Base-by-base conservation (phyloP, 2,329 filamentous ascomycete species). In the Dactylellina cionopaga region DNA sequence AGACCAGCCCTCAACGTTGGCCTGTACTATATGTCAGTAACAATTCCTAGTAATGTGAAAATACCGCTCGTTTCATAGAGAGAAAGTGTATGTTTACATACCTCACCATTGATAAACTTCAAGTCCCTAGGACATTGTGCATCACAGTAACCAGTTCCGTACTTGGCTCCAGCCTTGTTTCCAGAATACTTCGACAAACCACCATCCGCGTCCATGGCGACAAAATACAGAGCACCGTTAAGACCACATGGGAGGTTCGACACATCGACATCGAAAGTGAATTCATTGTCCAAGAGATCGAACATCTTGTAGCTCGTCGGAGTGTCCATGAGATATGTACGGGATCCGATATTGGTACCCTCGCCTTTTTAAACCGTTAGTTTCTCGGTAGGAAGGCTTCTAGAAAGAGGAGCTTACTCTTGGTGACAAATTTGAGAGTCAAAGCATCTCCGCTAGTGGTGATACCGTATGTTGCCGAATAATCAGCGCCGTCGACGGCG, bases 261-360 rank as follows among this genome's bases (percentile, higher is more conserved):
- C 41, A 90, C 85, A 77, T 91, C 89, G n/a, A 90, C 88, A 62
- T 90, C 88, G 72, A 91, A 90, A 55, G 87, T 88, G 80, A 91
- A 87, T 79, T 91, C 89, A 76, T 88, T 85, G 80, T 87, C 87
- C 55, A 87, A 82, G 69, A 91, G 83, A 71, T 86, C 83, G 80
- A 90, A 88, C 78, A 84, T 84, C 81, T 90, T 82, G 80, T 91
- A 91, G 74, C 84, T 85, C 74, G 82, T 82, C 35, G 88, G 84
- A 55, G 83, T 81, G 75, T 77, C 80, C 82, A 90, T 85, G 71
- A 90, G 83, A 78, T 89, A 91, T 41, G 88, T 80, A 75, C 89
- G 85, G 64, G 86, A 72, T 75, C 75, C 74, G 27, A 78, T 77
- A 5, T 82, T 83, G 17, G 77, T 76, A 6, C 59, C 68, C 52